These are phyloP conservation scores for Calvatia gigantea DNA, from an alignment of 768 basidiomycete species.

Conservation along the genomic window DNA sequence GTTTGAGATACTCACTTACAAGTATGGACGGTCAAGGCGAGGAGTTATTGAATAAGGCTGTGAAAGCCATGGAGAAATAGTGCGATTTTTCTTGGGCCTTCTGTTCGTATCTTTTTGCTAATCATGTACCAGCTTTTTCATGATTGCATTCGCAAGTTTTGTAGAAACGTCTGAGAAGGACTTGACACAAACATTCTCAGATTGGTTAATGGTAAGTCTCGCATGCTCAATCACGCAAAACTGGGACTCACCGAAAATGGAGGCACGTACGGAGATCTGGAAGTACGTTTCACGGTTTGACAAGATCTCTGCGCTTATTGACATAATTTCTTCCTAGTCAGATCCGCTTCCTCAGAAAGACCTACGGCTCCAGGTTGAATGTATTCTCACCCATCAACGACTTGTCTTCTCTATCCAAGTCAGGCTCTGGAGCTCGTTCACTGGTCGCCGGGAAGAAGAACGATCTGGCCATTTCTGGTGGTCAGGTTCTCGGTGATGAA, in stretches of 20 bases:
- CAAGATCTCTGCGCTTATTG: neutral
- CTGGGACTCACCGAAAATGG: neutral
- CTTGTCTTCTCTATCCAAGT: constrained; percentile 75
- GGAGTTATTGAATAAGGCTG: constrained; percentile 58
- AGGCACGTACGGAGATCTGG: constrained; percentile 88
- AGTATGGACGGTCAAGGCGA: constrained; percentile 66
- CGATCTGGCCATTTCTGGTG: constrained; percentile 72
- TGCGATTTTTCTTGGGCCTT: constrained; percentile 30
- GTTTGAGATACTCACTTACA: constrained; percentile 83
- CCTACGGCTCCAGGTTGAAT: constrained; percentile 74
- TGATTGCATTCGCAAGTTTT: constrained; percentile 90
- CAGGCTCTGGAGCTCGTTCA: constrained; percentile 52
- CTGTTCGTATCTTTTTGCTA: neutral
- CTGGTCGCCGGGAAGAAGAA: constrained; percentile 68
- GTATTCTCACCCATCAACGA: constrained; percentile 94
- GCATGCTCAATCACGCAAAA: neutral
- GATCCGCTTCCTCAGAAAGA: constrained; percentile 80
- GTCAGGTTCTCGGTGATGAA: constrained; percentile 89
- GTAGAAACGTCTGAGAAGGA: constrained; percentile 57
- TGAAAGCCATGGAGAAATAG: constrained; percentile 86
- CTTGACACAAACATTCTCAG: constrained; percentile 68
- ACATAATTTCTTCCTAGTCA: constrained; percentile 41
- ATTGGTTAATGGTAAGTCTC: constrained; percentile 74
- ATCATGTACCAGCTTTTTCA: constrained; percentile 69
- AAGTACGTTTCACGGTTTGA: constrained; percentile 52